Percentiles rank a stretch among this genome's conserved stretches.
Conservation (phyloP, 495 filamentous ascomycete genomes). For the Aspergillus mulundensis region DNA sequence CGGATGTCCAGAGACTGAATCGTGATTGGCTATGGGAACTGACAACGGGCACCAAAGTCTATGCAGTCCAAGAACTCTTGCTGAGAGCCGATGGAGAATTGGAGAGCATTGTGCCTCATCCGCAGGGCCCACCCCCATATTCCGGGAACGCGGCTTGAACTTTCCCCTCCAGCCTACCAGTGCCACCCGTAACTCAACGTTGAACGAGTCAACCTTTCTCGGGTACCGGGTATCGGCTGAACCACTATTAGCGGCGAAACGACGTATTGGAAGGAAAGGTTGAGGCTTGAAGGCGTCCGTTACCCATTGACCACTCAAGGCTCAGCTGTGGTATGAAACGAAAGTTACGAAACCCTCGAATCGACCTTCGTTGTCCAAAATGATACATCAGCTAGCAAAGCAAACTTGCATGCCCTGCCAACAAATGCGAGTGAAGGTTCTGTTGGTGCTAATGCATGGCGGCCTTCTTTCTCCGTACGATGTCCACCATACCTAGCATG, state of each 20-base stretch:
- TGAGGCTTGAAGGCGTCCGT: neutral
- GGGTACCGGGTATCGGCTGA: neutral
- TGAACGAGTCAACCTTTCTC: neutral
- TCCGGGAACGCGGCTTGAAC: neutral
- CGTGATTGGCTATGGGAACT: neutral
- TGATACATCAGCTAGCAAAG: slow-evolving; percentile 25
- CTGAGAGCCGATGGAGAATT: neutral
- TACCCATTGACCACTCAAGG: neutral
- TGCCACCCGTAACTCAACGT: neutral
- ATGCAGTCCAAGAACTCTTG: too few relatives aligned
- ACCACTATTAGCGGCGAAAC: neutral
- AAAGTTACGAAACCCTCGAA: neutral
- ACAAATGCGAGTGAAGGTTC: slow-evolving; percentile 5
- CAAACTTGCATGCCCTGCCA: slow-evolving; percentile 21
- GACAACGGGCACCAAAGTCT: neutral
- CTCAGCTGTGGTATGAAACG: neutral
- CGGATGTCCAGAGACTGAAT: neutral
- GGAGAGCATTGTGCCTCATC: neutral
- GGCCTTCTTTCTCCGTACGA: slow-evolving; percentile 1
- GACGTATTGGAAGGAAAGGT: neutral
- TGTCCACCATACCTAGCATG: neutral
- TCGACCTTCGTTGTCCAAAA: slow-evolving; percentile 1
- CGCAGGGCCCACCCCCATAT: neutral
- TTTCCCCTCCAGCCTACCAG: neutral
- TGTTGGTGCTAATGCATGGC: slow-evolving; percentile 19